Percentiles rank a stretch among this genome's conserved stretches.
These are phyloP conservation scores for Paracorniculantispora psalliotae DNA, from an alignment of 2,329 filamentous ascomycete genomes.

Conservation along the genomic window DNA sequence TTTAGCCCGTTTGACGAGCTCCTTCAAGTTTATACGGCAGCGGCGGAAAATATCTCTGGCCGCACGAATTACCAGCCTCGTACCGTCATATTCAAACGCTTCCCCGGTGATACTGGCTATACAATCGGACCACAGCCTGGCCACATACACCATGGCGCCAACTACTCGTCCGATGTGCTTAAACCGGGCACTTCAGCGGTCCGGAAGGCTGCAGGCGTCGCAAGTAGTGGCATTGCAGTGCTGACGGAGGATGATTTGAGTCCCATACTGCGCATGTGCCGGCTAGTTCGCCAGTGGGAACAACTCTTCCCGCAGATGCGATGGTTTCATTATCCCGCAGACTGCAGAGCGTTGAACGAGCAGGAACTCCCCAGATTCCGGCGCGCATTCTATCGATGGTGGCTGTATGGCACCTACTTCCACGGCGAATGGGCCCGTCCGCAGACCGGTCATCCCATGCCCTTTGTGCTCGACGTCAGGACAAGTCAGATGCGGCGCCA, in stretches of 20 bases:
- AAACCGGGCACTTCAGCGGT: not conserved
- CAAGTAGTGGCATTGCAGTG: conserved; percentile 20
- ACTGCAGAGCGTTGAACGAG: conserved; percentile 38
- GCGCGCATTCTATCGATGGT: conserved; percentile 49
- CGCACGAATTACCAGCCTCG: conserved; percentile 35
- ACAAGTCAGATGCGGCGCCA: conserved; percentile 40
- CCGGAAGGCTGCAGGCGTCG: not conserved
- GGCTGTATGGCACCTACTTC: conserved; percentile 49
- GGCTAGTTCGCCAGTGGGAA: conserved; percentile 35
- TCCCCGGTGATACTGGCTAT: conserved; percentile 27
- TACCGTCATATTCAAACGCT: conserved; percentile 34
- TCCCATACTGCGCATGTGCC: conserved; percentile 30
- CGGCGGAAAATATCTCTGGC: conserved; percentile 30
- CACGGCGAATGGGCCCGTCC: conserved; percentile 40
- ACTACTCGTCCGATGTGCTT: not conserved
- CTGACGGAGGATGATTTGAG: conserved; percentile 30
- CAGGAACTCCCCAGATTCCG: conserved; percentile 44
- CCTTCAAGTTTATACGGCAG: conserved; percentile 42
- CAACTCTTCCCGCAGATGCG: conserved; percentile 38
- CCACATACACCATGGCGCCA: conserved; percentile 9
- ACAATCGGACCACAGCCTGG: conserved; percentile 20
- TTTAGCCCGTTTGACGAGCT: conserved; percentile 42
- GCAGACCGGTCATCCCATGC: conserved; percentile 32
- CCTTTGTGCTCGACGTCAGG: conserved; percentile 36
- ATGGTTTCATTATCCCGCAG: conserved; percentile 42